Evolutionary conservation across 352 stramenopile species (phyloP), one percentile per base, ranked within the genome.

Genomic region (Phytopythium sindhum): DNA sequence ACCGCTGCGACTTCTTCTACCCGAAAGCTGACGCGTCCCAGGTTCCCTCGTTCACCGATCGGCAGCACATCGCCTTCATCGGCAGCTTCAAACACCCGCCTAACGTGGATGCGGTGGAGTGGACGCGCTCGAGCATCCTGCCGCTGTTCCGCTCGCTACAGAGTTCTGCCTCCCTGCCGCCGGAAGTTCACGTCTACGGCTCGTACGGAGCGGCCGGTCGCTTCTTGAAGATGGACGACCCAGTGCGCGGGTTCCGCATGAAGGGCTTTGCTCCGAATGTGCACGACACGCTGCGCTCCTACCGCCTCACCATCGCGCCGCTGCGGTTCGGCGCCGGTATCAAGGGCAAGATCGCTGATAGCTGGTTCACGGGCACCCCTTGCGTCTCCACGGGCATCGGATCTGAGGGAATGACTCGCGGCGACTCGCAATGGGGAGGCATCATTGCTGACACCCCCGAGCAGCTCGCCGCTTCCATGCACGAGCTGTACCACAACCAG

Each of bases 261-360:
- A 86, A 90, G 67, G 95, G 95, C 1, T 94, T 91, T 67, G 80
- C 89, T 9, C 61, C 78, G 0, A 72, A 95, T 59, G 77, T 93
- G 7, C 76, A 96, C 60, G 69, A 86, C 11, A 95, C 70, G 8
- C 67, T 97, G 41, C 72, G 79, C 17, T 61, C 67, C 54, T 90
- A 94, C 57, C 73, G 86, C 14, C 64, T 98, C 7, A 84, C 88
- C 12, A 76, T 98, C 37, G 93, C 95, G 33, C 95, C 95, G 8
- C 71, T 98, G 59, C 86, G 95, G 9, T 98, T 96, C 75, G 95
- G 95, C 31, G 93, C 93, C 2, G 95, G 95, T 2, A 97, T 98
- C 64, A 98, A 98, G 69, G 95, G 95, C 24, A 98, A 98, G 69
- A 97, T 98, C 61, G 80, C 93, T 2, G 93, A 98, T 66, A 90